These are phyloP conservation scores for Solanum neorickii DNA, from an alignment of 257 asterid genomes.

Conservation along the genomic window DNA sequence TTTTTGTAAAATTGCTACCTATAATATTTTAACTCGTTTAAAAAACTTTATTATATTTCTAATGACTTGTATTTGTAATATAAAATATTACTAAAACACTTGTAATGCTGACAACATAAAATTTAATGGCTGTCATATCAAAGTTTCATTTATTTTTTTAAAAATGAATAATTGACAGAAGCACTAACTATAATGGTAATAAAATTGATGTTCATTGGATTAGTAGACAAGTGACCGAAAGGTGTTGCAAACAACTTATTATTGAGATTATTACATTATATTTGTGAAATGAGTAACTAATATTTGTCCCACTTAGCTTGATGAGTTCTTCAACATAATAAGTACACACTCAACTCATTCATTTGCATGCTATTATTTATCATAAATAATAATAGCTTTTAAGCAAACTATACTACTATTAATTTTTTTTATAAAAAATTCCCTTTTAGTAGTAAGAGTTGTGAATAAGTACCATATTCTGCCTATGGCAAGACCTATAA, in stretches of 20 bases:
- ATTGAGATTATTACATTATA: background rate
- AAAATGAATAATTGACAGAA: background rate
- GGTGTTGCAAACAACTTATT: background rate
- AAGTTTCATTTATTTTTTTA: background rate
- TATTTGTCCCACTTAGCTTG: background rate
- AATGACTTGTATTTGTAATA: background rate
- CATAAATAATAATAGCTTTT: background rate
- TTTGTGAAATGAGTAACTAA: background rate
- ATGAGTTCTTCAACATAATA: background rate
- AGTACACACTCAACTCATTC: background rate
- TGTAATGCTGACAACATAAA: background rate
- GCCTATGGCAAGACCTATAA: background rate
- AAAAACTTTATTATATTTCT: background rate
- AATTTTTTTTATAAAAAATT: too few relatives aligned
- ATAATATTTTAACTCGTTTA: background rate
- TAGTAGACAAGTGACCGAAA: background rate
- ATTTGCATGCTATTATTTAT: background rate
- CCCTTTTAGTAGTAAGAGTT: background rate
- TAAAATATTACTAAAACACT: background rate
- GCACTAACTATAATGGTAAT: background rate
- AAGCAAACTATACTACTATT: background rate
- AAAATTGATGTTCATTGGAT: background rate
- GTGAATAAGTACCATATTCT: too few relatives aligned
- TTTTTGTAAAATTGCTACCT: background rate
- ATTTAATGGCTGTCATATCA: background rate